A percentile compares a stretch with the other conserved stretches of the same genome.
These are phyloP conservation scores for Rhypophila decipiens DNA, from an alignment of 495 filamentous ascomycete species.

Conservation along the genomic window DNA sequence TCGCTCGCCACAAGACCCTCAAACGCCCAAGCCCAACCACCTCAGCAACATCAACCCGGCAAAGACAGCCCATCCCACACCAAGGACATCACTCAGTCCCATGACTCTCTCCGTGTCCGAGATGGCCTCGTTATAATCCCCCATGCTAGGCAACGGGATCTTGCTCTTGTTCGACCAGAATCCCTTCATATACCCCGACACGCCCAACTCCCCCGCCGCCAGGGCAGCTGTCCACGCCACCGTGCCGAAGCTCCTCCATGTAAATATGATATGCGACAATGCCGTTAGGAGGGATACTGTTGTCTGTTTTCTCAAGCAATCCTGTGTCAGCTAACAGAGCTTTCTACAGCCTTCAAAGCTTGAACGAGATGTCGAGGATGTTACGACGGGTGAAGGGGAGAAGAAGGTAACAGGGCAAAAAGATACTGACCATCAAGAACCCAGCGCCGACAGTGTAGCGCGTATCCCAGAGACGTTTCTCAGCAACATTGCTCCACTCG, in stretches of 20 bases:
- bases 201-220: background rate
- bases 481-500: constrained; percentile 16
- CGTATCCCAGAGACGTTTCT: constrained; percentile 16
- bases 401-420: background rate
- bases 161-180: constrained; percentile 18
- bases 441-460: constrained; percentile 18
- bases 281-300: constrained; percentile 9
- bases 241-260: background rate
- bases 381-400: too few species aligned
- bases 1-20: background rate
- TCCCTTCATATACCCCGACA: constrained; percentile 11
- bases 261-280: constrained; percentile 7
- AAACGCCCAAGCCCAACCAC: too few species aligned
- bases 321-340: background rate
- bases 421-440: constrained; percentile 6
- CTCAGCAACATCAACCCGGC: constrained; percentile 9
- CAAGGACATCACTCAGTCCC: constrained; percentile 8
- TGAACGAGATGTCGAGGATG: too few species aligned
- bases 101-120: constrained; percentile 10
- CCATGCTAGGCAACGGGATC: constrained; percentile 18
- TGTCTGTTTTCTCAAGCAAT: constrained; percentile 2
- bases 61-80: constrained; percentile 10
- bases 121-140: constrained; percentile 20
- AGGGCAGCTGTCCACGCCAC: constrained; percentile 7
- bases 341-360: background rate